Percentiles rank a stretch among this genome's conserved stretches.
These are phyloP conservation scores for Pulveroboletus sp. DNA, from an alignment of 768 basidiomycete genomes.

Conservation along the genomic window DNA sequence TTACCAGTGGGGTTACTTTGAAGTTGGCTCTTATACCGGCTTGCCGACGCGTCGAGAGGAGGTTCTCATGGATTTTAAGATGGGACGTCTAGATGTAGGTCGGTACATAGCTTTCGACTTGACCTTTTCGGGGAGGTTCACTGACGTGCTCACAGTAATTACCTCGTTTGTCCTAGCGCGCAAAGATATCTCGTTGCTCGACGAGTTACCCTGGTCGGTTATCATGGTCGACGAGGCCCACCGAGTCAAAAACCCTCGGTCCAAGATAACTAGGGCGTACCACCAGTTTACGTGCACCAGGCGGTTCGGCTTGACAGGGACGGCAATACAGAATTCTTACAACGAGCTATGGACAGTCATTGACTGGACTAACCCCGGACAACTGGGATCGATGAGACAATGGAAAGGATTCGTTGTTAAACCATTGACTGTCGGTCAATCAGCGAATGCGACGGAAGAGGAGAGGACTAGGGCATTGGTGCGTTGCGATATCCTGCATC, in stretches of 20 bases:
- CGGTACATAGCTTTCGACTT: slow-evolving; percentile 24
- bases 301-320: slow-evolving; percentile 86
- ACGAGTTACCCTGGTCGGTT: slow-evolving; percentile 65
- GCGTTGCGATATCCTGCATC: slow-evolving; percentile 10
- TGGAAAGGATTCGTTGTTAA: slow-evolving; percentile 72
- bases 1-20: slow-evolving; percentile 89
- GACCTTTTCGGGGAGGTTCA: neutral
- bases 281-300: slow-evolving; percentile 59
- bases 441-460: slow-evolving; percentile 56
- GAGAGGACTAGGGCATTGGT: slow-evolving; percentile 54
- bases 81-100: slow-evolving; percentile 85
- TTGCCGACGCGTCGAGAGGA: slow-evolving; percentile 45
- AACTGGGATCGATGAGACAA: slow-evolving; percentile 63
- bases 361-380: slow-evolving; percentile 86
- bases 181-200: slow-evolving; percentile 62
- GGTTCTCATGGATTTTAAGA: slow-evolving; percentile 65
- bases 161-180: slow-evolving; percentile 75
- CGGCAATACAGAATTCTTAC: slow-evolving; percentile 84
- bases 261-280: slow-evolving; percentile 63
- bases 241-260: slow-evolving; percentile 72
- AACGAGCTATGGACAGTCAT: slow-evolving; percentile 89
- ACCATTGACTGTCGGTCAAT: slow-evolving; percentile 67
- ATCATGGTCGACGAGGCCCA: slow-evolving; percentile 90
- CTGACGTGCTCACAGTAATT: slow-evolving; percentile 49
- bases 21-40: slow-evolving; percentile 70